Base-by-base conservation (phyloP, 2,329 filamentous ascomycete species). In the Aspergillus pseudonomiae region DNA sequence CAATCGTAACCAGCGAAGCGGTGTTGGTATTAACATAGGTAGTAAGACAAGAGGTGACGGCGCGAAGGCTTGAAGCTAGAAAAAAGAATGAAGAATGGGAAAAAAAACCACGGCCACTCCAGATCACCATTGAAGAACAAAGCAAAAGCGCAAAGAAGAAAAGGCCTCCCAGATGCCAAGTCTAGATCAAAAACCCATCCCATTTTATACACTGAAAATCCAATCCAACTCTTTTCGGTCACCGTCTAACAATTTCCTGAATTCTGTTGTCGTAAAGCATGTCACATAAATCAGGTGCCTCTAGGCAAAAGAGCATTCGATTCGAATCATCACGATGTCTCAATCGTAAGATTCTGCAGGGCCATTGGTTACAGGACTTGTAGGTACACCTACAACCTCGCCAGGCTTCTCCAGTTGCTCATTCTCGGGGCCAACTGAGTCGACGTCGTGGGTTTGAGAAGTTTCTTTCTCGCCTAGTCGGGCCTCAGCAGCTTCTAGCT, bases 401-500 rank as follows among this genome's bases (percentile, higher is more conserved):
- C 24, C 26, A 21, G 45, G 19, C n/a, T 39, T 60, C n/a, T 57
- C 24, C 24, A 41, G 16, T 32, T 59, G 28, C 46, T 26, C 61
- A 32, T 58, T 61, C 21, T 53, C 65, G 11, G 54, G 21, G 45
- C 24, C 30, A 14, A 36, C 19, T 28, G 57, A 10, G 12, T 57
- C 32, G 48, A 21, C 48, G 28, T 58, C 34, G 50, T 30, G 36
- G 28, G 56, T 62, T 28, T 46, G 26, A 26, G 36, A n/a, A 28
- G 50, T 56, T 5, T 59, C 54, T 19, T 52, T 64, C 28, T 61
- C 65, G 26, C 53, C 73, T 57, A 92, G 72, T 74, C 86, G 88
- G 69, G 84, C 85, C 74, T 92, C 91, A 19, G 90, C 86, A 61
- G 85, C 84, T 28, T 85, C 85, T 16, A 93, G 86, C 69, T 88